These are phyloP conservation scores for Leucocoprinus sp. DNA, from an alignment of 768 basidiomycete genomes.

Conservation along the genomic window DNA sequence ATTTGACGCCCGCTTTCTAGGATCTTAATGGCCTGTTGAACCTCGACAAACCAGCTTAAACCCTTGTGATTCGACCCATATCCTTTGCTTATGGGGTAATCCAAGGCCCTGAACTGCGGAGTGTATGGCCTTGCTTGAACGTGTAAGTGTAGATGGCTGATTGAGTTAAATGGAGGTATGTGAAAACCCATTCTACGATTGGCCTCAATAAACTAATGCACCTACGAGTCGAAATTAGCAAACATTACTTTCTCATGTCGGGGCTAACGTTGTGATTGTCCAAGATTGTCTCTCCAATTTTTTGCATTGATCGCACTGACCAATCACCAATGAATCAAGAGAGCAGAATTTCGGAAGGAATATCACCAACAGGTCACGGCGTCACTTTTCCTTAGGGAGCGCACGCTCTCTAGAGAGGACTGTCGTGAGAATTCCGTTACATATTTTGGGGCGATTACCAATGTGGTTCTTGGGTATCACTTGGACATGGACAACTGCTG, in stretches of 20 bases:
- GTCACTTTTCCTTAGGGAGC: slow-evolving; percentile 35
- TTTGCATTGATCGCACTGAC: slow-evolving; percentile 25
- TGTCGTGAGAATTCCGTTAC: slow-evolving; percentile 8
- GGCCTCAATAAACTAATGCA: background rate
- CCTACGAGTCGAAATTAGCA: background rate
- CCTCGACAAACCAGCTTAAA: slow-evolving; percentile 64
- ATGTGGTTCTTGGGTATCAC: slow-evolving; percentile 47
- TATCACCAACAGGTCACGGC: slow-evolving; percentile 36
- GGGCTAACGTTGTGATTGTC: slow-evolving; percentile 35
- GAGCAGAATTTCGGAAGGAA: background rate
- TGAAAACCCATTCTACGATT: slow-evolving; percentile 68
- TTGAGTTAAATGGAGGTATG: slow-evolving; percentile 69
- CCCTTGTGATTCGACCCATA: slow-evolving; percentile 45
- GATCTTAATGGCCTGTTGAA: slow-evolving; percentile 51
- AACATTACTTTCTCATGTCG: slow-evolving; percentile 35
- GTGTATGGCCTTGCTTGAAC: slow-evolving; percentile 62
- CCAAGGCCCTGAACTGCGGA: slow-evolving; percentile 25
- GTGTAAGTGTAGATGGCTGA: slow-evolving; percentile 70
- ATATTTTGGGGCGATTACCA: too few relatives aligned
- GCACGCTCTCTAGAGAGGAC: slow-evolving; percentile 43
- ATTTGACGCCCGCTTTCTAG: slow-evolving; percentile 47
- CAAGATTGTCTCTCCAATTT: slow-evolving; percentile 44
- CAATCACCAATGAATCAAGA: background rate
- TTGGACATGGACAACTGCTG: slow-evolving; percentile 40
- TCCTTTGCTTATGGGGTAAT: slow-evolving; percentile 42